phyloP scores from a whole-genome alignment of 169 alveolate species.

The Plasmodium ovale region DNA sequence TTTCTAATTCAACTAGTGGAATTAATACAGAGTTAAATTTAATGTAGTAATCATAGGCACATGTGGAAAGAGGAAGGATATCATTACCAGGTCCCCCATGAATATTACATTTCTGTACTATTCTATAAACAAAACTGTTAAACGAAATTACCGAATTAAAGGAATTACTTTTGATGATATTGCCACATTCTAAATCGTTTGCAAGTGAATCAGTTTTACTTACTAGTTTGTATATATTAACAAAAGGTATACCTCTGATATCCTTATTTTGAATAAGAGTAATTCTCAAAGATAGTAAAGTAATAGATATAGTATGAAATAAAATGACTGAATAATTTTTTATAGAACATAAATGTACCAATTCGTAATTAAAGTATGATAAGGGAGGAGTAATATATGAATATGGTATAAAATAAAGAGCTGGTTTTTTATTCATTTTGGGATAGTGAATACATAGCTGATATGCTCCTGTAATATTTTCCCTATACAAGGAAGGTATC shows the following conservation, averaged over 20 bases:
- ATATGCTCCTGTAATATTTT: slow-evolving; percentile 46
- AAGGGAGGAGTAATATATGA: slow-evolving; percentile 61
- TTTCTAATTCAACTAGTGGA: slow-evolving; percentile 53
- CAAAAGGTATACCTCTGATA: slow-evolving; percentile 72
- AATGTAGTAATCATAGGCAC: slow-evolving; percentile 73
- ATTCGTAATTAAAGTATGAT: slow-evolving; percentile 54
- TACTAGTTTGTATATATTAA: slow-evolving; percentile 66
- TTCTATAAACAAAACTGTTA: slow-evolving; percentile 32
- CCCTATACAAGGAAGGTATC: slow-evolving; percentile 80
- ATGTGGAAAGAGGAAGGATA: slow-evolving; percentile 66
- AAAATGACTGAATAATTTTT: slow-evolving; percentile 72
- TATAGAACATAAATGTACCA: slow-evolving; percentile 47
- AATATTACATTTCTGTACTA: slow-evolving; percentile 57
- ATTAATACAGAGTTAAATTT: slow-evolving; percentile 68
- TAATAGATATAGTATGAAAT: slow-evolving; percentile 19
- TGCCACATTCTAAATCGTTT: slow-evolving; percentile 34
- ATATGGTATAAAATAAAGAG: slow-evolving; percentile 68
- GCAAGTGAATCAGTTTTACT: neutral
- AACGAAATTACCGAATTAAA: slow-evolving; percentile 19
- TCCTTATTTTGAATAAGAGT: slow-evolving; percentile 60
- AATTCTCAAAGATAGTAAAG: slow-evolving; percentile 44
- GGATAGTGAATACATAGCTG: slow-evolving; percentile 76
- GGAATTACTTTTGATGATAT: slow-evolving; percentile 42
- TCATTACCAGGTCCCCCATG: slow-evolving; percentile 73
- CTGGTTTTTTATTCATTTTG: slow-evolving; percentile 44